Evolutionary conservation across 805 yeast genomes (phyloP), one percentile per base, ranked within the genome.

Genomic region (Brettanomyces bruxellensis): DNA sequence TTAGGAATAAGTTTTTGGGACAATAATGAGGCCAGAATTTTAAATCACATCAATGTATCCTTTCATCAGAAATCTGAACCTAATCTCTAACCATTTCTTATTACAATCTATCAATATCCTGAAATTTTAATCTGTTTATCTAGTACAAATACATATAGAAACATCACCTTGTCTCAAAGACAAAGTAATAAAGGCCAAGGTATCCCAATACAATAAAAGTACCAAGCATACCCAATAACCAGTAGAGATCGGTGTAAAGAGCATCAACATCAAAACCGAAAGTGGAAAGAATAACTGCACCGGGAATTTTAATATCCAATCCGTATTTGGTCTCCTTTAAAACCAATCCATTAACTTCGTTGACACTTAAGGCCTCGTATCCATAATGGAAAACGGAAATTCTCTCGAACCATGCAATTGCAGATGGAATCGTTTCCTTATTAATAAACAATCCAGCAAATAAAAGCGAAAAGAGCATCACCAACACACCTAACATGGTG

Each of bases 391-490:
- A 93, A 45, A 91, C 78, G 1, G 97, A 89, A 24, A 90, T 62
- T 69, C 84, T 85, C 65, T 89, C 89, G 53, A 90, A 70, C 76
- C 86, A 82, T 46, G 76, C 76, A 48, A 89, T 76, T 23, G 66
- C 65, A 25, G 57, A 38, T 1, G 72, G 71, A 40, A 66, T 66
- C 1, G 69, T 61, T 43, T 86, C 88, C 46, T 89, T 87, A 62
- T 91, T 91, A 58, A 93, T 79, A 61, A 93, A 93, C 49, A 93
- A 70, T 0, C 99, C 99, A 1, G 98, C 95, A 71, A 93, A 93
- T 46, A 93, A 69, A 49, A 93, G 69, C 3, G 96, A 88, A 54
- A 91, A 89, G 45, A 93, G 69, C 57, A 90, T 71, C 4, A 89
- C 79, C 56, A 93, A 68, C 4, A 89, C 95, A 34, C 96, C 95